Conservation (phyloP, 1,284 basidiomycete species). For the Ganoderma meredithae region DNA sequence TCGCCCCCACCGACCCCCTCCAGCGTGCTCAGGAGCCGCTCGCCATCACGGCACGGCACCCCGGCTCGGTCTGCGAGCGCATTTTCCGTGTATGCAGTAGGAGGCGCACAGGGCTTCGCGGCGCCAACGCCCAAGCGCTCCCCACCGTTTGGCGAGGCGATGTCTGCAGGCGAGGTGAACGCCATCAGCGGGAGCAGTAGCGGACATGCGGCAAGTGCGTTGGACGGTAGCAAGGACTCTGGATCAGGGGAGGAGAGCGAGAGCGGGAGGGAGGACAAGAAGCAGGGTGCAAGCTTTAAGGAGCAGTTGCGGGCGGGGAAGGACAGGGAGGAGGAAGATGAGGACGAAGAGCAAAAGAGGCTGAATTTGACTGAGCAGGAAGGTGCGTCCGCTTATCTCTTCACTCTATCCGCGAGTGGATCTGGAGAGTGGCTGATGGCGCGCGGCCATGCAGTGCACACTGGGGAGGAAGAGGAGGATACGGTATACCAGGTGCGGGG, state of each 20-base stretch:
- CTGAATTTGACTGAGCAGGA: constrained; percentile 74
- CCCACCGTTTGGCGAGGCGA: constrained; percentile 38
- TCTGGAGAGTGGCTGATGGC: constrained; percentile 6
- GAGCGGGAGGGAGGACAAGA: constrained; percentile 32
- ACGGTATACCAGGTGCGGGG: constrained; percentile 86
- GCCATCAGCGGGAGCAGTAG: constrained; percentile 33
- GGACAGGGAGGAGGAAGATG: constrained; percentile 48
- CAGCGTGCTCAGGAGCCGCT: constrained; percentile 36
- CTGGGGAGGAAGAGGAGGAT: constrained; percentile 93
- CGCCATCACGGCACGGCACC: constrained; percentile 35
- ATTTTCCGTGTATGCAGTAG: constrained; percentile 66
- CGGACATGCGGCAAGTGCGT: constrained; percentile 9
- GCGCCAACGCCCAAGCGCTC: constrained; percentile 58
- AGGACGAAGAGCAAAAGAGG: constrained; percentile 56
- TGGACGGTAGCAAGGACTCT: constrained; percentile 28
- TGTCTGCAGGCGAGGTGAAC: constrained; percentile 22
- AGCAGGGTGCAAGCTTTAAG: constrained; percentile 51
- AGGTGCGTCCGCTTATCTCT: constrained; percentile 51
- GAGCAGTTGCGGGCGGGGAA: constrained; percentile 65
- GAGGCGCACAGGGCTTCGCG: constrained; percentile 57
- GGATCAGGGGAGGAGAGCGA: constrained; percentile 31
- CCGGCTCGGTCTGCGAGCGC: constrained; percentile 48
- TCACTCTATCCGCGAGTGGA: background rate
- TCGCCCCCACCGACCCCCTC: constrained; percentile 39
- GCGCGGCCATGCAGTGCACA: constrained; percentile 63